Percentiles rank a stretch among this genome's conserved stretches.
Conservation (phyloP, 2,329 filamentous ascomycete genomes). For the Fusarium praegraminearum region DNA sequence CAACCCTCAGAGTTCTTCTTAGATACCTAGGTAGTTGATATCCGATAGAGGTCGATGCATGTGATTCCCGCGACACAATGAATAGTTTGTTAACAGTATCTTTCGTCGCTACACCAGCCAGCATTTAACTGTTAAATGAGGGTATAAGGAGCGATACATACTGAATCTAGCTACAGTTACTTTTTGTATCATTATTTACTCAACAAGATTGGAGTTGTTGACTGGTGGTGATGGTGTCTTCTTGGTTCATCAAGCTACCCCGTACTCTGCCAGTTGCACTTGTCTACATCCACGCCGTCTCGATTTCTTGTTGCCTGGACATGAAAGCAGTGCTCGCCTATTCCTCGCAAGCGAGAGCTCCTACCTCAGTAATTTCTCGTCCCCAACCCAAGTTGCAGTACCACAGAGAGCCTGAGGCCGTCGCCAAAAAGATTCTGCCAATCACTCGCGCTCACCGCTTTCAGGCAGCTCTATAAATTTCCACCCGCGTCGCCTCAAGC, state of each 20-base stretch:
- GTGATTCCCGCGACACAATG: neutral
- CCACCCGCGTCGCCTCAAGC: slow-evolving; percentile 14
- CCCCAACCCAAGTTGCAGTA: slow-evolving; percentile 14
- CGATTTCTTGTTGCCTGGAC: neutral
- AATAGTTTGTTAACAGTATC: neutral
- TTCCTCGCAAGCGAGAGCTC: neutral
- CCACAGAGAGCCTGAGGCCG: slow-evolving; percentile 15
- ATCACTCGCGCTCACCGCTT: slow-evolving; percentile 46
- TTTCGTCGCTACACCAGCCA: neutral
- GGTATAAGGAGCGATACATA: neutral
- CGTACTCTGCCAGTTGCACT: neutral
- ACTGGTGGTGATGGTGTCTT: neutral
- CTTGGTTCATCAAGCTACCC: neutral
- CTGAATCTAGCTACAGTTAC: neutral
- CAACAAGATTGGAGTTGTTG: neutral
- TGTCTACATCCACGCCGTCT: neutral
- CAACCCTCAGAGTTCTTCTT: neutral
- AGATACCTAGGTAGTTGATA: neutral
- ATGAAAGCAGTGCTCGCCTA: neutral
- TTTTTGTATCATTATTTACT: neutral
- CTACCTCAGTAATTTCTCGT: slow-evolving; percentile 27
- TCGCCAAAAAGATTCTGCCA: slow-evolving; percentile 45
- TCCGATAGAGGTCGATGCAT: neutral
- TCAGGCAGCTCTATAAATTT: slow-evolving; percentile 38
- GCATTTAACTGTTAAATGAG: neutral